Base-by-base conservation (phyloP, 345 rosid species). In the Durio zibethinus region DNA sequence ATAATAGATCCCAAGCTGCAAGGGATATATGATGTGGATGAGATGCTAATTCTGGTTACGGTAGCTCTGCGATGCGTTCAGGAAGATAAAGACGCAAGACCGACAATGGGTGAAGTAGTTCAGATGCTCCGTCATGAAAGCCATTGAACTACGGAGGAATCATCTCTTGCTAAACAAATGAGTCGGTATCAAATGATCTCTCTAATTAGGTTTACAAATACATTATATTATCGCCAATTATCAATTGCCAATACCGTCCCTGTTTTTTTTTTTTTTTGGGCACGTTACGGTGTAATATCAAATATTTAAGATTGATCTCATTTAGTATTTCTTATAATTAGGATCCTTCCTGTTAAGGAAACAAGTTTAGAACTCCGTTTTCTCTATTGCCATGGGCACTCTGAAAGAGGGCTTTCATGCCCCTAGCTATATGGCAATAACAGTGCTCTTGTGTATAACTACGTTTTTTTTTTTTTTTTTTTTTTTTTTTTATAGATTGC, bases 41-140 rank as follows among this genome's bases (percentile, higher is more conserved):
- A 80, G 67, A 47, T 80, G 69, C 18, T 2, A 50, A 40, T 38
- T 45, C 23, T 85, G 67, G 77, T 82, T 21, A 25, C 12, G 2
- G 77, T 73, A 50, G 87, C 84, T 4, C 56, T 82, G 10, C 75
- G 54, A 45, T 85, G 87, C 21, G 79, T 78, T 5, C 35, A 78
- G 7, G 82, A 78, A 40, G 80, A 73, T 16, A 82, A 33, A 21
- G 65, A 85, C 9, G 78, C 63, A 25, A 77, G 87, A 21, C 87
- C 85, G 0, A 33, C 80, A 5, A 85, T 85, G 87, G 18, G 80
- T 21, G 65, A 76, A 10, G 87, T 78, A 3, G 72, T 82, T 16
- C 76, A 82, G 66, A 82, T 80, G 74, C 80, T 84, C 8, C 18
- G 10, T 31, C 35, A 31, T 10, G 29, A 48, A 43, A 68, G 36